A percentile compares a stretch with the other conserved stretches of the same genome.
Evolutionary conservation across 2,329 filamentous ascomycete species (phyloP).

Genomic region (Paracamarosporium sp.): DNA sequence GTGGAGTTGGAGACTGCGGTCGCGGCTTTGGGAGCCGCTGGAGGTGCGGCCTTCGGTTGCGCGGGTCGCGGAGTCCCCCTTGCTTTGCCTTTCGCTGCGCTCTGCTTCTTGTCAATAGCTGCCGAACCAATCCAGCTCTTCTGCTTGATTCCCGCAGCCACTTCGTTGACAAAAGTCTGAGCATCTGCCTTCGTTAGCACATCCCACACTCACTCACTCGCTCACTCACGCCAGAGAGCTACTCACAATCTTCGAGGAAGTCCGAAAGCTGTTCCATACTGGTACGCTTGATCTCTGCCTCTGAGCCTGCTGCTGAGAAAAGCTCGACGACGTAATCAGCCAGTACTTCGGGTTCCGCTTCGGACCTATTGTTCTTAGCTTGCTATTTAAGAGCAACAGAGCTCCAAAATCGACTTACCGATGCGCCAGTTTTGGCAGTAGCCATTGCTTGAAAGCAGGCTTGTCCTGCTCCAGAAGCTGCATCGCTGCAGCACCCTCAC

Average conservation of each 20-base stretch:
- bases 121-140: constrained; percentile 41
- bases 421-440: constrained; percentile 77
- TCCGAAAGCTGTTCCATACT: constrained; percentile 77
- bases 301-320: constrained; percentile 71
- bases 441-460: constrained; percentile 74
- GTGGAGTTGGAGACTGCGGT: neutral
- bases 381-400: neutral
- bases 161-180: constrained; percentile 70
- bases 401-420: constrained; percentile 60
- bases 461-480: constrained; percentile 61
- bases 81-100: constrained; percentile 35
- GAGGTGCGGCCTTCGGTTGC: constrained; percentile 21
- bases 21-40: neutral
- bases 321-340: constrained; percentile 86
- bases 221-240: constrained; percentile 1
- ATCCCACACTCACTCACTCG: too few species aligned
- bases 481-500: constrained; percentile 48
- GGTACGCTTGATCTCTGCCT: constrained; percentile 68
- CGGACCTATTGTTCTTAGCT: constrained; percentile 61
- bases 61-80: constrained; percentile 22
- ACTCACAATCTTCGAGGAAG: constrained; percentile 72
- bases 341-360: constrained; percentile 81
- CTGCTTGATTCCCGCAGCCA: constrained; percentile 70
- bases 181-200: constrained; percentile 55
- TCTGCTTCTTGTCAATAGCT: constrained; percentile 25